phyloP scores from a whole-genome alignment of 148 eudicot species.

The Vaccinium vitisidaea region DNA sequence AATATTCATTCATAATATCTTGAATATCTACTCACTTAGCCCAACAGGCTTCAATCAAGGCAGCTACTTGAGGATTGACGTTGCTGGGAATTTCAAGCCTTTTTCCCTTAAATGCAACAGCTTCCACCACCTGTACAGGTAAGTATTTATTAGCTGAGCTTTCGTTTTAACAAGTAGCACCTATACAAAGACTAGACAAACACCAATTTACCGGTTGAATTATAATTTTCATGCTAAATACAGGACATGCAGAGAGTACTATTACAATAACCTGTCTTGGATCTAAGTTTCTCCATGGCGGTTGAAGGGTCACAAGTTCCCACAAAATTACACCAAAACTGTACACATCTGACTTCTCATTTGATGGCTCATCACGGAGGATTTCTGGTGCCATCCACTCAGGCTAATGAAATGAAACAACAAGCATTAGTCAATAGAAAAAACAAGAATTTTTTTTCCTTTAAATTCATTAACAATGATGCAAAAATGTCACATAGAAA shows the following conservation, averaged over 20 bases:
- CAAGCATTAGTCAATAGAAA: not conserved
- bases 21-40: conserved; percentile 48
- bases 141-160: not conserved
- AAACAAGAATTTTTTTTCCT: not conserved
- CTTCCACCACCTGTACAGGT: conserved; percentile 68
- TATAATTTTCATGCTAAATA: not conserved
- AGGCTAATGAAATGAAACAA: conserved; percentile 41
- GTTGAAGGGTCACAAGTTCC: conserved; percentile 90
- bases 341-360: conserved; percentile 94
- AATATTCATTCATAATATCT: not conserved
- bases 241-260: not conserved
- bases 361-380: conserved; percentile 83
- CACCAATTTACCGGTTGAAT: not conserved
- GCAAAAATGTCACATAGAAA: not conserved
- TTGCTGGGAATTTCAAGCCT: conserved; percentile 82
- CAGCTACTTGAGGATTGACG: conserved; percentile 74
- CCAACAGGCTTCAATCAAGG: conserved; percentile 88
- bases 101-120: conserved; percentile 69
- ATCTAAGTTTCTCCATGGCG: conserved; percentile 79
- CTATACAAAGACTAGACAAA: not conserved
- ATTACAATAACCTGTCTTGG: conserved; percentile 69
- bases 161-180: not conserved
- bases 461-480: not conserved
- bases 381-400: conserved; percentile 99
- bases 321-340: conserved; percentile 95